Base-by-base conservation (phyloP, 1,284 basidiomycete species). In the Apiotrichum veenhuisii region DNA sequence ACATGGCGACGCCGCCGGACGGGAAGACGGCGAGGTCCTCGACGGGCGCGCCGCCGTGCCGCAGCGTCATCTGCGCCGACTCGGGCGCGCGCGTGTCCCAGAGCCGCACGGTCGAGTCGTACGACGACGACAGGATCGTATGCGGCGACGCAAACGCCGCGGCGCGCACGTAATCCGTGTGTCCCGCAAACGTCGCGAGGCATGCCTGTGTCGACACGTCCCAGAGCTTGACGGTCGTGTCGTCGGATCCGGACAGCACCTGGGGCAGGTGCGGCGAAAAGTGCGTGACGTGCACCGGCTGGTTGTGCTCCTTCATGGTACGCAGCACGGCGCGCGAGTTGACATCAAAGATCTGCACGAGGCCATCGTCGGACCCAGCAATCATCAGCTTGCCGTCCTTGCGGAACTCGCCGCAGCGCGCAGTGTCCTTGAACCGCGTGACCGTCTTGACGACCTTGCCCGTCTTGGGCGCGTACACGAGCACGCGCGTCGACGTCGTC, bases 271-370 rank as follows among this genome's bases (percentile, higher is more conserved):
- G 82, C 2, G 86, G 77, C 2, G 95, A 98, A 76, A 98, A 99
- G 67, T 88, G 89, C 11, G 92, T 85, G 59, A 96, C 87, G 78
- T 98, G 94, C 0, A 97, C 92, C 27, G 95, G 91, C 78, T 95
- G 91, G 68, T 93, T 90, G 76, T 98, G 95, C 1, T 88, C 87
- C 65, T 91, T 87, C 61, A 99, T 82, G 0, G 91, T 90, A 52
- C 96, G 85, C 61, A 99, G 82, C 64, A 99, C 93, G 14, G 95
- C 95, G 49, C 96, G 83, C 25, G 91, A 95, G 67, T 87, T 91
- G 55, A 98, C 85, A 75, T 99, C 96, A 70, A 99, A 99, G 23
- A 98, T 90, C 81, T 98, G 96, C 25, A 99, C 85, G 15, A 94
- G 75, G 11, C 95, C 96, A 59, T 87, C 88, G 74, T 98, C 95